phyloP scores from a whole-genome alignment of 306 rosid genomes.

The Cucurbita moschata region DNA sequence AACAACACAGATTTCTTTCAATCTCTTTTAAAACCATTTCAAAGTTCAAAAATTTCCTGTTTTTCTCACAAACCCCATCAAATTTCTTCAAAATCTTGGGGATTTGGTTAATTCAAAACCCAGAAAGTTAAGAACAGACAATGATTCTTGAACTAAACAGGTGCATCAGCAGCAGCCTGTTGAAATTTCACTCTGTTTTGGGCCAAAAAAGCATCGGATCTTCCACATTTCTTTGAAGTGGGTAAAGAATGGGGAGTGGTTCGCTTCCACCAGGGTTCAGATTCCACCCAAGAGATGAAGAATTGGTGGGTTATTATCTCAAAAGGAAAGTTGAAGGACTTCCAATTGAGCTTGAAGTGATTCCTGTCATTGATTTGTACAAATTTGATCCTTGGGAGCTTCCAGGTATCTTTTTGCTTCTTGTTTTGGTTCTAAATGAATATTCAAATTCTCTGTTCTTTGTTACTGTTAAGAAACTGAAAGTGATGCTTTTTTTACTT shows the following conservation, averaged over 20 bases:
- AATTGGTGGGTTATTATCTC: slow-evolving; percentile 67
- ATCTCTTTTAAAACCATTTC: too few relatives aligned
- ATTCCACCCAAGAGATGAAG: slow-evolving; percentile 86
- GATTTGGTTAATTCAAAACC: slow-evolving; percentile 4
- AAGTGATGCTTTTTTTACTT: neutral
- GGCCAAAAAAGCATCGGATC: slow-evolving; percentile 52
- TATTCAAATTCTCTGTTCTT: neutral
- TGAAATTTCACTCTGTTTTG: slow-evolving; percentile 36
- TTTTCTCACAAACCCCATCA: neutral
- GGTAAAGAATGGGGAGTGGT: slow-evolving; percentile 28
- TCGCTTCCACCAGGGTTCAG: slow-evolving; percentile 78
- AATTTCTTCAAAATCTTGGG: slow-evolving; percentile 1
- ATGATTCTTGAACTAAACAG: slow-evolving; percentile 50
- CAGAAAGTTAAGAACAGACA: slow-evolving; percentile 25
- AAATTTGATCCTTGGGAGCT: slow-evolving; percentile 92
- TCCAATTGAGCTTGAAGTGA: slow-evolving; percentile 78
- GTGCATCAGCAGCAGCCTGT: slow-evolving; percentile 15
- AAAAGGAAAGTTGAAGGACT: slow-evolving; percentile 68
- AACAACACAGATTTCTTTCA: neutral
- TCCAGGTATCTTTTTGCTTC: slow-evolving; percentile 36
- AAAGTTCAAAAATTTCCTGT: neutral
- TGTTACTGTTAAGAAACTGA: neutral
- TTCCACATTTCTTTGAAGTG: slow-evolving; percentile 27
- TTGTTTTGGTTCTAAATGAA: neutral
- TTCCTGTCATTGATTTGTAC: slow-evolving; percentile 76